Percentiles rank a stretch among this genome's conserved stretches.
These are phyloP conservation scores for Zygoascus ofunaensis DNA, from an alignment of 805 yeast species.

Conservation along the genomic window DNA sequence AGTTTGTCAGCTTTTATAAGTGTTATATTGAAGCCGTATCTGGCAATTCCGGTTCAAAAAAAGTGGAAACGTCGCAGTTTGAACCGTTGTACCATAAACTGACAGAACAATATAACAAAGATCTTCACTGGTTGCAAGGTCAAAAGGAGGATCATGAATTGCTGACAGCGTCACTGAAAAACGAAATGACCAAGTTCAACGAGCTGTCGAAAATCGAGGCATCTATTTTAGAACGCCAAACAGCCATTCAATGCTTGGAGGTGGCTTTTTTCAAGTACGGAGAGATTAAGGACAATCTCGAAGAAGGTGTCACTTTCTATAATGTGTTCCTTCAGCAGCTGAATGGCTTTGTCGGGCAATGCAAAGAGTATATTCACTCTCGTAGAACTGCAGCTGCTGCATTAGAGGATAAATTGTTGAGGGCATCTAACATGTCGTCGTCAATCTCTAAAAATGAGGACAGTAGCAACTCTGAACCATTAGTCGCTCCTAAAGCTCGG, in stretches of 20 bases:
- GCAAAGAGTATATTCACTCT: slow-evolving; percentile 42
- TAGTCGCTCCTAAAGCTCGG: slow-evolving; percentile 8
- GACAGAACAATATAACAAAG: slow-evolving; percentile 40
- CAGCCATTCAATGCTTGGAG: slow-evolving; percentile 44
- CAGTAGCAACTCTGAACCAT: neutral
- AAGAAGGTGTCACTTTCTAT: slow-evolving; percentile 66
- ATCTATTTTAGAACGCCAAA: slow-evolving; percentile 34
- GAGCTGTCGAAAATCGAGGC: slow-evolving; percentile 20
- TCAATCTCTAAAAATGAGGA: neutral
- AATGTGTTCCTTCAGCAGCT: slow-evolving; percentile 46
- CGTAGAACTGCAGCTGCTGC: slow-evolving; percentile 47
- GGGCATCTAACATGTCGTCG: neutral
- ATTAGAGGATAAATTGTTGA: slow-evolving; percentile 29
- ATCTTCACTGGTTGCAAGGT: slow-evolving; percentile 38
- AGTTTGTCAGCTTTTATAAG: slow-evolving; percentile 1
- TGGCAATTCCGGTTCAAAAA: slow-evolving; percentile 9
- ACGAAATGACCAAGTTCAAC: slow-evolving; percentile 17
- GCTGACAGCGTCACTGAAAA: slow-evolving; percentile 33
- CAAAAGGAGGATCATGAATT: slow-evolving; percentile 33
- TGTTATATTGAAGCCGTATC: slow-evolving; percentile 7
- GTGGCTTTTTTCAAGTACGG: slow-evolving; percentile 41
- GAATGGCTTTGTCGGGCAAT: slow-evolving; percentile 36
- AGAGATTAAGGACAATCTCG: slow-evolving; percentile 50
- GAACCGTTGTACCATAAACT: slow-evolving; percentile 20
- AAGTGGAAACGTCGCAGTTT: slow-evolving; percentile 15